These are phyloP conservation scores for Didymella glomerata DNA, from an alignment of 2,329 filamentous ascomycete genomes.

Conservation along the genomic window DNA sequence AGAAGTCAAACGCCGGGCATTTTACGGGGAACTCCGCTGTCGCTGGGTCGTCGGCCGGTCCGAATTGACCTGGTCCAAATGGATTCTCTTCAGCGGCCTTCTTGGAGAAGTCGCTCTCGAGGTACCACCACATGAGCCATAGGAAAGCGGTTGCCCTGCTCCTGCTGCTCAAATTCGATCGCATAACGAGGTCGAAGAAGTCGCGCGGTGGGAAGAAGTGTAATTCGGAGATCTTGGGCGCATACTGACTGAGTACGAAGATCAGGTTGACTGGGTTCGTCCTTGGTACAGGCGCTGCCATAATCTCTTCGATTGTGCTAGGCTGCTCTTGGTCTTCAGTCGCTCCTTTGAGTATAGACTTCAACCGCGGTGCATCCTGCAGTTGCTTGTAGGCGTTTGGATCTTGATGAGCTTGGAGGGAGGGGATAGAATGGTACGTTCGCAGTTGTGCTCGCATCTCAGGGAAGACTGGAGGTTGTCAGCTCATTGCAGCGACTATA, in stretches of 20 bases:
- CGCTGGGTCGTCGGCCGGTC: conserved; percentile 43
- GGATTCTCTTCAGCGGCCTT: conserved; percentile 90
- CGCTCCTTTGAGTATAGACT: conserved; percentile 96
- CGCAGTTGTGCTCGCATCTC: conserved; percentile 98
- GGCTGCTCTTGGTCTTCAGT: conserved; percentile 92
- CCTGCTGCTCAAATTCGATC: conserved; percentile 78
- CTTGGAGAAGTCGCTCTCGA: conserved; percentile 92
- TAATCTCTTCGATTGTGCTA: conserved; percentile 82
- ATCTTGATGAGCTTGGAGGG: conserved; percentile 92
- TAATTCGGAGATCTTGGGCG: conserved; percentile 88
- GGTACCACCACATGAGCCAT: conserved; percentile 99
- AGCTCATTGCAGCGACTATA: conserved; percentile 25
- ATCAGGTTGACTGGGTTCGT: conserved; percentile 98
- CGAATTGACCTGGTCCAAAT: conserved; percentile 70
- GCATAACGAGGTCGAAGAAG: conserved; percentile 97
- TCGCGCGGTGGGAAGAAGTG: conserved; percentile 87
- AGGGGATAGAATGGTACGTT: conserved; percentile 98
- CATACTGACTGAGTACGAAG: conserved; percentile 90
- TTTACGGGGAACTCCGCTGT: conserved; percentile 60
- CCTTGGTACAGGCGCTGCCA: conserved; percentile 70
- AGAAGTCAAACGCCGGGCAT: conserved; percentile 70
- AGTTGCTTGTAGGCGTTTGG: conserved; percentile 97
- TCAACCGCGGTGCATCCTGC: conserved; percentile 93
- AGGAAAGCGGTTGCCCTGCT: conserved; percentile 89
- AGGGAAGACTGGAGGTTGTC: conserved; percentile 77